A percentile compares a stretch with the other conserved stretches of the same genome.
phyloP scores from a whole-genome alignment of 805 yeast species.

The Vanderwaltozyma yarrowii region DNA sequence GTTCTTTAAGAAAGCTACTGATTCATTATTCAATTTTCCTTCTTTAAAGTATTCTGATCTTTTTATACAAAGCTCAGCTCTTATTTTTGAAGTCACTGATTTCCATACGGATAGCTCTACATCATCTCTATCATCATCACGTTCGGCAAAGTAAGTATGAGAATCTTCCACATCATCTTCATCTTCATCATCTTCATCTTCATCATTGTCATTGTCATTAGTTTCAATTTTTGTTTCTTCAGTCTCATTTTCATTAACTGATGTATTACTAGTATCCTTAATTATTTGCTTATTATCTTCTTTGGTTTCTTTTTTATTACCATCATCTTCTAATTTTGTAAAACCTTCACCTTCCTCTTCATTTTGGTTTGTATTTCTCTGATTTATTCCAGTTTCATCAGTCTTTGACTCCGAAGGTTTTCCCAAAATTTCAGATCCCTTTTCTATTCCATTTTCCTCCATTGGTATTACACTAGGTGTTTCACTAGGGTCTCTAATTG shows the following conservation, averaged over 20 bases:
- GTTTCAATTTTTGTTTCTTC: conserved; percentile 37
- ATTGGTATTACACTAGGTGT: too few relatives aligned
- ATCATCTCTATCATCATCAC: conserved; percentile 55
- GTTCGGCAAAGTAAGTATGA: conserved; percentile 35
- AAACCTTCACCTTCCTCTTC: too few relatives aligned
- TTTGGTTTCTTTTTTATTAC: too few relatives aligned
- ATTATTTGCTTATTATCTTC: too few relatives aligned
- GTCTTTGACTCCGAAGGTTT: too few relatives aligned
- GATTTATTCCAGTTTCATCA: too few relatives aligned
- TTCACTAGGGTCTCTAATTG: conserved; percentile 6
- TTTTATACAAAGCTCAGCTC: conserved; percentile 64
- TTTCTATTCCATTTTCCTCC: too few relatives aligned
- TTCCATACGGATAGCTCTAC: conserved; percentile 79
- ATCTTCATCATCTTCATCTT: conserved; percentile 31
- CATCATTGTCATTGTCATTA: conserved; percentile 31
- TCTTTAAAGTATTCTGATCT: conserved; percentile 60
- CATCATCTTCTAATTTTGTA: too few relatives aligned
- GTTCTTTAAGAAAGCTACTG: conserved; percentile 59
- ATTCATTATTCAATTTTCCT: conserved; percentile 48
- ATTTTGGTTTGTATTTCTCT: too few relatives aligned
- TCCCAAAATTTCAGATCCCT: too few relatives aligned
- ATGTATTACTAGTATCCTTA: too few relatives aligned
- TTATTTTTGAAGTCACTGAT: conserved; percentile 62
- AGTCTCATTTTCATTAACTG: not conserved
- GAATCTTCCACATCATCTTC: conserved; percentile 36